Evolutionary conservation across 345 rosid species (phyloP).

Genomic region (Acer campestre): DNA sequence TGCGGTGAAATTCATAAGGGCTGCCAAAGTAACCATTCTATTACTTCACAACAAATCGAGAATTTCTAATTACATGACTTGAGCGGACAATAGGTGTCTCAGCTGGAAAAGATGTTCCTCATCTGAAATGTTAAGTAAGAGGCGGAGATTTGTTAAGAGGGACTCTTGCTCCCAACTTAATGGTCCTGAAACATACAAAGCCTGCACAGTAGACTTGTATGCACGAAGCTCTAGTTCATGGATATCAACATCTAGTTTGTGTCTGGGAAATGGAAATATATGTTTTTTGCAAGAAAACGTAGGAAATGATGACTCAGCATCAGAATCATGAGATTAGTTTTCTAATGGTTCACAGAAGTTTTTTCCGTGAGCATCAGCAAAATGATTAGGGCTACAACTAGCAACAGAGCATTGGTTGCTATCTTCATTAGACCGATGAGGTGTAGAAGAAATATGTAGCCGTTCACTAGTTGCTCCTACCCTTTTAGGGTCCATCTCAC

Average conservation of each 20-base stretch:
- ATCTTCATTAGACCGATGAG: slow-evolving; percentile 24
- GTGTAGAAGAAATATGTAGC: slow-evolving; percentile 23
- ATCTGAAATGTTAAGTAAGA: slow-evolving; percentile 43
- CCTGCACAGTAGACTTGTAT: slow-evolving; percentile 37
- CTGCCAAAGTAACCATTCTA: too few species aligned
- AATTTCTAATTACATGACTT: slow-evolving; percentile 23
- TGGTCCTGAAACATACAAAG: slow-evolving; percentile 49
- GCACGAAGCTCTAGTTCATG: slow-evolving; percentile 45
- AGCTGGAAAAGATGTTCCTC: slow-evolving; percentile 47
- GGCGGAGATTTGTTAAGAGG: slow-evolving; percentile 46
- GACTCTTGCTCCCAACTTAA: slow-evolving; percentile 50
- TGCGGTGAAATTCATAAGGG: too few species aligned
- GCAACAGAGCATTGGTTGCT: slow-evolving; percentile 41
- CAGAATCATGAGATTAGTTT: slow-evolving; percentile 21
- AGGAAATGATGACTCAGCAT: slow-evolving; percentile 39
- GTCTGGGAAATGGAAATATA: slow-evolving; percentile 11
- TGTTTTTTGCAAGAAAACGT: slow-evolving; percentile 17
- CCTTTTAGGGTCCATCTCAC: slow-evolving; percentile 12
- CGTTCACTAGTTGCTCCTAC: slow-evolving; percentile 6
- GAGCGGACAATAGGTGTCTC: slow-evolving; percentile 35
- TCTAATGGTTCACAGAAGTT: slow-evolving; percentile 18
- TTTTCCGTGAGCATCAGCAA: slow-evolving; percentile 2
- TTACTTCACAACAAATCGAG: slow-evolving; percentile 1
- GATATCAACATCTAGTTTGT: slow-evolving; percentile 26
- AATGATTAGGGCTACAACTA: slow-evolving; percentile 36